Percentiles rank a stretch among this genome's conserved stretches.
phyloP scores from a whole-genome alignment of 2,329 filamentous ascomycete genomes.

The Talaromyces sp. region DNA sequence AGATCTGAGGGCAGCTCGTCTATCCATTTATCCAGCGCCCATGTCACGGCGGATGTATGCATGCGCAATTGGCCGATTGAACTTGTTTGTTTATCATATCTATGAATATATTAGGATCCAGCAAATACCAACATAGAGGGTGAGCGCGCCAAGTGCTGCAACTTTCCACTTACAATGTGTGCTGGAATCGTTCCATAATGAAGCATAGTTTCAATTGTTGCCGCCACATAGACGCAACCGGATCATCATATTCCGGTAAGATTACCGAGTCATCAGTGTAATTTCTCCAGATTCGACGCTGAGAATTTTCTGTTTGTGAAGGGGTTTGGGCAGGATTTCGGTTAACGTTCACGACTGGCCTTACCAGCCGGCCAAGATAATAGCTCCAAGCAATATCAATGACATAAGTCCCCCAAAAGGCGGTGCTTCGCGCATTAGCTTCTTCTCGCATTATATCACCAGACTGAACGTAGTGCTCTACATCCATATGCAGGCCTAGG shows the following conservation, averaged over 20 bases:
- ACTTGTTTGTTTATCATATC: conserved; percentile 10
- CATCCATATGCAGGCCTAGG: conserved; percentile 22
- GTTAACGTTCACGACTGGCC: conserved; percentile 12
- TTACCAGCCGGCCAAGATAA: conserved; percentile 13
- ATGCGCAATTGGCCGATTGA: conserved; percentile 11
- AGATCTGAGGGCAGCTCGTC: conserved; percentile 10
- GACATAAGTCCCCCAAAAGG: conserved; percentile 27
- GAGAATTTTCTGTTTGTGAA: background rate
- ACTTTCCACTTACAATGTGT: conserved; percentile 12
- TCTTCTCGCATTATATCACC: conserved; percentile 18
- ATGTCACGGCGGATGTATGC: conserved; percentile 8
- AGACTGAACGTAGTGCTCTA: conserved; percentile 17
- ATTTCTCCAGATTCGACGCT: background rate
- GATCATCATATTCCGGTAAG: background rate
- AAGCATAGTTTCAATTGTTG: conserved; percentile 12
- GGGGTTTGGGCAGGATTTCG: conserved; percentile 9
- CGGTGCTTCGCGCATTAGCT: conserved; percentile 20
- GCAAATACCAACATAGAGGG: background rate
- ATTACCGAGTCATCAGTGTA: background rate
- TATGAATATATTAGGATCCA: background rate
- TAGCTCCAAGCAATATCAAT: conserved; percentile 20
- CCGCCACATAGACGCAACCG: conserved; percentile 12
- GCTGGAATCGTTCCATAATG: conserved; percentile 13
- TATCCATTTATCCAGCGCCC: conserved; percentile 11
- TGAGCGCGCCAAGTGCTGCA: background rate